Evolutionary conservation across 768 basidiomycete genomes (phyloP).

Genomic region (Pisolithus microcarpus): DNA sequence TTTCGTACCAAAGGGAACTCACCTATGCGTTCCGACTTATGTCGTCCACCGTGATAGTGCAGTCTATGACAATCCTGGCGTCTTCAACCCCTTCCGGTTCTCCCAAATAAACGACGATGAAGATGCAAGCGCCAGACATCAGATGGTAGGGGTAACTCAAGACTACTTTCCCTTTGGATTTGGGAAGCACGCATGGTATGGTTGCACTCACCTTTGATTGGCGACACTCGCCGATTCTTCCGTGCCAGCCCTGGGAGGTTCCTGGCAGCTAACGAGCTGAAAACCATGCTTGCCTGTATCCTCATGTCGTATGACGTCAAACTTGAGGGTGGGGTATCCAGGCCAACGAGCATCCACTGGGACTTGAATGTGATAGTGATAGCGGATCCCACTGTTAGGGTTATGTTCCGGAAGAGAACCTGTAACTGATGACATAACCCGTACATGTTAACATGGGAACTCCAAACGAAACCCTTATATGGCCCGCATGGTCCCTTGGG

Average conservation of each 20-base stretch:
- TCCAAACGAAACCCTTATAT: too few relatives aligned
- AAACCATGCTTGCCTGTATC: conserved; percentile 32
- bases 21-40: background rate
- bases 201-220: background rate
- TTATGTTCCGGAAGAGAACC: conserved; percentile 11
- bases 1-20: too few relatives aligned
- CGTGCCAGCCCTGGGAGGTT: conserved; percentile 32
- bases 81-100: conserved; percentile 47
- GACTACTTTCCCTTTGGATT: conserved; percentile 15
- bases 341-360: conserved; percentile 1
- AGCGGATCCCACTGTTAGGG: conserved; percentile 4
- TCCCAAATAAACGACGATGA: conserved; percentile 27
- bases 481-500: too few relatives aligned
- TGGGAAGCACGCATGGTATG: conserved; percentile 23
- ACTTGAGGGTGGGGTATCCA: background rate
- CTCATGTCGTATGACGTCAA: conserved; percentile 13
- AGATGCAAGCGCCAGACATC: conserved; percentile 27
- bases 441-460: too few relatives aligned
- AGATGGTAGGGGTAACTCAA: conserved; percentile 27
- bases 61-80: conserved; percentile 26
- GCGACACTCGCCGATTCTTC: background rate
- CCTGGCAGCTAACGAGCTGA: conserved; percentile 34
- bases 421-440: background rate
- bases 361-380: background rate
- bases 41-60: conserved; percentile 15